Base-by-base conservation (phyloP, 2,329 filamentous ascomycete species). In the Penicillium occitanis region DNA sequence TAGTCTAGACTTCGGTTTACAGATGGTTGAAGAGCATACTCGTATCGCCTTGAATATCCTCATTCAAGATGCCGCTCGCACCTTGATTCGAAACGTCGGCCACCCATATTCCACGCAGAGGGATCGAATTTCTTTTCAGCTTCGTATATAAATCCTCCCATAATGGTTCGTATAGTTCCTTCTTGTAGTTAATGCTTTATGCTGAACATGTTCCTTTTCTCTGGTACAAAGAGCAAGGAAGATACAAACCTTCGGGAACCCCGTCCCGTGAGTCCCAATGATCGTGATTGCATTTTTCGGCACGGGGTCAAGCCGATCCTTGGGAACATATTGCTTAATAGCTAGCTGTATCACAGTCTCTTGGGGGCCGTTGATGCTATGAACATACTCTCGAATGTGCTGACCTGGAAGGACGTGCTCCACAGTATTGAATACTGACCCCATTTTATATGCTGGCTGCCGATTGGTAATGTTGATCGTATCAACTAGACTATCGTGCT, bases 141-240 rank as follows among this genome's bases (percentile, higher is more conserved):
- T 81, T 78, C 30, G 80, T 75, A 70, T 89, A 82, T 2, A 96
- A 80, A 55, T 96, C 91, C 66, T 92, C 90, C 90, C 91, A 96
- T 0, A 96, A 80, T 0, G 93, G 90, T 73, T 96, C 92, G 74
- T 96, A 96, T 1, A 95, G 78, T 81, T 96, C 92, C 88, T 91
- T 68, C 17, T 46, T 6, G 30, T 13, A 1, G 8, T 55, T 28
- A 55, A n/a, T 55, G 13, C 7, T n/a, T 10, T 5, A 51, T 11
- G 5, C 10, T 14, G 19, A 22, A 25, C 10, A 5, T 1, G 2
- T 19, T 25, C 5, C 22, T 33, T 33, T 13, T 4, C 7, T 10
- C 17, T 3, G 7, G n/a, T 35, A 33, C 13, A 33, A 35, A 19
- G 5, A 33, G 13, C 28, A 35, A 6, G 4, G 30, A 5, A 35